Conservation (phyloP, 495 filamentous ascomycete genomes). For the Aspergillus steynii region DNA sequence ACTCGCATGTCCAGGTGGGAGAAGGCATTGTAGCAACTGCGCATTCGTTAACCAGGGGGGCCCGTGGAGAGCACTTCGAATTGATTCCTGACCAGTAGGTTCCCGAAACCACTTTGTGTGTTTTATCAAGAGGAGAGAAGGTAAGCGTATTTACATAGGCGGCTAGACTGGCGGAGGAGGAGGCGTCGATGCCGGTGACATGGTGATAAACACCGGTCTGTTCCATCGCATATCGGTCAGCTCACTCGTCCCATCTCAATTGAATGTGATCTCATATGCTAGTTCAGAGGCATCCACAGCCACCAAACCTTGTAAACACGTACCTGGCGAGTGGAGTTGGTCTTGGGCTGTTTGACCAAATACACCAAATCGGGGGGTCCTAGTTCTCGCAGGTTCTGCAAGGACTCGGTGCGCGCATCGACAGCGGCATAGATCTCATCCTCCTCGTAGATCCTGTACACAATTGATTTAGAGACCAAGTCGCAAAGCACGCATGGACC, state of each 20-base stretch:
- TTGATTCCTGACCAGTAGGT: conserved; percentile 75
- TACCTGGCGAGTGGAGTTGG: conserved; percentile 53
- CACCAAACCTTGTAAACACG: conserved; percentile 8
- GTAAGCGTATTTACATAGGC: conserved; percentile 98
- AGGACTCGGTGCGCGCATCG: conserved; percentile 83
- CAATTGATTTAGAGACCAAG: conserved; percentile 21
- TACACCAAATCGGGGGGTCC: conserved; percentile 96
- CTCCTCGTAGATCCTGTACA: conserved; percentile 77
- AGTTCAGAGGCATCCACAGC: neutral
- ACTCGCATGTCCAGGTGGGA: conserved; percentile 98
- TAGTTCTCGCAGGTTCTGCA: conserved; percentile 82
- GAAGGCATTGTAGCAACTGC: conserved; percentile 98
- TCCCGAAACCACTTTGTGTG: conserved; percentile 87
- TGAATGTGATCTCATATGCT: conserved; percentile 8
- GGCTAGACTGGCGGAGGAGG: conserved; percentile 92
- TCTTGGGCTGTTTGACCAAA: conserved; percentile 80
- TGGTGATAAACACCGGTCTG: conserved; percentile 95
- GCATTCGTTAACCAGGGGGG: conserved; percentile 20
- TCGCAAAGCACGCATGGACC: conserved; percentile 6
- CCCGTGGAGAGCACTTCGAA: conserved; percentile 16
- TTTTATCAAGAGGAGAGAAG: conserved; percentile 82
- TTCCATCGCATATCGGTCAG: conserved; percentile 11
- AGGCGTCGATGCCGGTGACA: conserved; percentile 96
- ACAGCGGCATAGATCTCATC: conserved; percentile 85
- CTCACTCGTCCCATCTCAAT: neutral